Evolutionary conservation across 805 yeast species (phyloP).

Genomic region (Yamadazyma ubonensis): DNA sequence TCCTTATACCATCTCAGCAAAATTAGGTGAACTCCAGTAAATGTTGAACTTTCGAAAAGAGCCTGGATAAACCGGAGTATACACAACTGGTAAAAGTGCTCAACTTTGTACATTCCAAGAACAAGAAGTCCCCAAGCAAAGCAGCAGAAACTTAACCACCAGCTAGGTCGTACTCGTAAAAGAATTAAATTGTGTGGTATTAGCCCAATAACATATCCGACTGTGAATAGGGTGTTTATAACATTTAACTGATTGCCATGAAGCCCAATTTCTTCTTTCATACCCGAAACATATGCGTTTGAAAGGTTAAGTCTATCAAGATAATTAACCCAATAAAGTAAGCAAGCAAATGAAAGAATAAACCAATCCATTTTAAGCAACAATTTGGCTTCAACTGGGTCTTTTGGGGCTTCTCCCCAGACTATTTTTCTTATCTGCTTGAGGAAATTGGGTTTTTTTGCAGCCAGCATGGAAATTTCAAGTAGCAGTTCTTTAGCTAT

Average conservation of each 20-base stretch:
- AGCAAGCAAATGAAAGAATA: conserved; percentile 40
- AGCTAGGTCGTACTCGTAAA: conserved; percentile 52
- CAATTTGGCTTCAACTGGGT: conserved; percentile 30
- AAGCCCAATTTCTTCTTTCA: conserved; percentile 55
- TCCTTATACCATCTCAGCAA: conserved; percentile 54
- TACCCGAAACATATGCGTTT: conserved; percentile 63
- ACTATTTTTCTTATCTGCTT: conserved; percentile 15
- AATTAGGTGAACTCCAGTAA: conserved; percentile 53
- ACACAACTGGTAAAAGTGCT: conserved; percentile 49
- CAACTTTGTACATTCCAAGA: conserved; percentile 49
- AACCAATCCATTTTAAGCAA: conserved; percentile 41
- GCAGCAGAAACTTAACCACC: conserved; percentile 55
- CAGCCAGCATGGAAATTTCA: conserved; percentile 2
- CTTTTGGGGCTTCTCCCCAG: conserved; percentile 34
- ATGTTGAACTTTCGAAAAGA: conserved; percentile 58
- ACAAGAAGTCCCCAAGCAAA: conserved; percentile 58
- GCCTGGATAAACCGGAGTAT: conserved; percentile 62
- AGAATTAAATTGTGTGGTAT: conserved; percentile 59
- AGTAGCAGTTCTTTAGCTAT: no score
- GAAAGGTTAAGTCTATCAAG: conserved; percentile 46
- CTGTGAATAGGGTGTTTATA: conserved; percentile 54
- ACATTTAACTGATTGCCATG: conserved; percentile 49
- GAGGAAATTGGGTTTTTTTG: neutral
- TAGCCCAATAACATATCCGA: conserved; percentile 62
- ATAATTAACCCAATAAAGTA: conserved; percentile 50